A percentile compares a stretch with the other conserved stretches of the same genome.
Conservation (phyloP, 768 basidiomycete genomes). For the Phylloporus rhodoxanthus region DNA sequence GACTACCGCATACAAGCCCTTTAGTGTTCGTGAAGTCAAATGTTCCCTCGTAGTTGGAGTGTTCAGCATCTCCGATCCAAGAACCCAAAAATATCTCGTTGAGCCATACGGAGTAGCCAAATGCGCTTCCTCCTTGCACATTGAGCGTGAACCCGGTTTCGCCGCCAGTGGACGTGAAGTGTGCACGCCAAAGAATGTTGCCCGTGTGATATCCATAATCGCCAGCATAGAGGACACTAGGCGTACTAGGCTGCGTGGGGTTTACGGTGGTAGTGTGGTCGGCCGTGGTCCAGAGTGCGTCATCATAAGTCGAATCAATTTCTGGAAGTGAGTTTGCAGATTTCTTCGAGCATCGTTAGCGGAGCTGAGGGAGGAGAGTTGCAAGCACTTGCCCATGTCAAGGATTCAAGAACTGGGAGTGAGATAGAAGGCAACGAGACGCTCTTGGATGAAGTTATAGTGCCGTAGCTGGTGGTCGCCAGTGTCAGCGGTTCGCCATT, state of each 20-base stretch:
- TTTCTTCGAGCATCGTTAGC: slow-evolving; percentile 16
- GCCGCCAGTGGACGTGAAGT: slow-evolving; percentile 41
- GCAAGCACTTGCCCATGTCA: slow-evolving; percentile 14
- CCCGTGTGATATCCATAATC: slow-evolving; percentile 50
- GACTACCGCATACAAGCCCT: slow-evolving; percentile 19
- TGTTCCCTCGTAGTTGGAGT: slow-evolving; percentile 11
- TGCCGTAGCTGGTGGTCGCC: slow-evolving; percentile 38
- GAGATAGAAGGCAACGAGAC: slow-evolving; percentile 12
- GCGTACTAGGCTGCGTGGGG: slow-evolving; percentile 33
- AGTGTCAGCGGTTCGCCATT: slow-evolving; percentile 35
- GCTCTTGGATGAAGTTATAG: slow-evolving; percentile 25
- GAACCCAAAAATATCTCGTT: slow-evolving; percentile 45
- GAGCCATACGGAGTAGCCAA: slow-evolving; percentile 47
- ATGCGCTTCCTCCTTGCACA: slow-evolving; percentile 42
- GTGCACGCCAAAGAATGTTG: slow-evolving; percentile 47
- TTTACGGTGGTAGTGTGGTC: slow-evolving; percentile 39
- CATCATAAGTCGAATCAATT: slow-evolving; percentile 35
- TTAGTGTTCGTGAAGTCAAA: slow-evolving; percentile 9
- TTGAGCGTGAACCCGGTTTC: slow-evolving; percentile 40
- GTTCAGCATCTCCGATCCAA: slow-evolving; percentile 16
- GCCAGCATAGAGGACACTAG: slow-evolving; percentile 42
- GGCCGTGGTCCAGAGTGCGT: slow-evolving; percentile 40
- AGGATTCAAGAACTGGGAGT: slow-evolving; percentile 15
- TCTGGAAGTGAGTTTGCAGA: slow-evolving; percentile 31
- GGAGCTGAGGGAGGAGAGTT: not conserved